phyloP scores from a whole-genome alignment of 768 basidiomycete species.

The Leccinum disarticulatum region DNA sequence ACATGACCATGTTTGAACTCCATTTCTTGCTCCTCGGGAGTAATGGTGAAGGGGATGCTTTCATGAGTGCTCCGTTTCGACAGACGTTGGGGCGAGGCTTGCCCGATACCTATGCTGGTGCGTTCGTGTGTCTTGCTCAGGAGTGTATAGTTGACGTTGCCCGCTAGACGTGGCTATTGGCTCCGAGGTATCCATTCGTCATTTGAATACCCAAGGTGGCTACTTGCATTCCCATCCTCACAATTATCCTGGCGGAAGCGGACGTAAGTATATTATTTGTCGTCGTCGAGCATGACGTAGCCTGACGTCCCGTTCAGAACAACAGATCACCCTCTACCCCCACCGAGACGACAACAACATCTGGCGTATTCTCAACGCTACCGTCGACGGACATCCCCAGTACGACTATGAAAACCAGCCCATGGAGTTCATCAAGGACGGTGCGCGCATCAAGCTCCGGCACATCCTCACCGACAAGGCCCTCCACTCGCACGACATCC shows the following conservation, averaged over 20 bases:
- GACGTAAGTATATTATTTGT: constrained; percentile 56
- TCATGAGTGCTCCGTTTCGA: constrained; percentile 99
- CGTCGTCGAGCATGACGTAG: not conserved
- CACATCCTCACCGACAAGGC: constrained; percentile 81
- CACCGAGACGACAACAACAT: constrained; percentile 97
- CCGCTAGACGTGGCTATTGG: constrained; percentile 78
- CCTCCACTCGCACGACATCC: constrained; percentile 92
- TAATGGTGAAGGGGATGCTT: constrained; percentile 96
- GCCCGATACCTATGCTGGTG: constrained; percentile 90
- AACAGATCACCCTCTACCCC: constrained; percentile 98
- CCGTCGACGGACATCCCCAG: constrained; percentile 41
- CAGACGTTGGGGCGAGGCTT: constrained; percentile 88
- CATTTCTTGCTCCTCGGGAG: constrained; percentile 88
- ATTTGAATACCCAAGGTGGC: constrained; percentile 97
- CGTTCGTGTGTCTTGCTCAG: constrained; percentile 22
- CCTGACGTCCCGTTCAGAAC: constrained; percentile 54
- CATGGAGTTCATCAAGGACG: constrained; percentile 62
- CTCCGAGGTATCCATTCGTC: constrained; percentile 79
- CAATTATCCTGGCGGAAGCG: constrained; percentile 85
- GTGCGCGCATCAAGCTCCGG: constrained; percentile 73
- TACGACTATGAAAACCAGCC: constrained; percentile 53
- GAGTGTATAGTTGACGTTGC: not conserved
- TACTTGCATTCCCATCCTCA: constrained; percentile 95
- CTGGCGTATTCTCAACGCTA: constrained; percentile 84
- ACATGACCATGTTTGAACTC: constrained; percentile 96